Conservation (phyloP, 2,329 filamentous ascomycete species). For the Byssothecium circinans region DNA sequence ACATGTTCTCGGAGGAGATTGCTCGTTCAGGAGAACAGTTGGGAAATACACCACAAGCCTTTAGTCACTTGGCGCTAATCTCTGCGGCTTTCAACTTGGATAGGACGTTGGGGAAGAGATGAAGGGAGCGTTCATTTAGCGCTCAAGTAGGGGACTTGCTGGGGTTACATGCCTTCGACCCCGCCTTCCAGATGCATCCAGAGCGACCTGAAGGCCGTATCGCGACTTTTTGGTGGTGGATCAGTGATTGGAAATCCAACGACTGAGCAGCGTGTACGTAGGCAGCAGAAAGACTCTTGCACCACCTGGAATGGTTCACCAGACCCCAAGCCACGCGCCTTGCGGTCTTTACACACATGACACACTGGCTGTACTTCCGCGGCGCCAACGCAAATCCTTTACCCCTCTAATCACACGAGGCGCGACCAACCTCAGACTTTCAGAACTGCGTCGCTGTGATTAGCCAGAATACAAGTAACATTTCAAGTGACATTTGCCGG, state of each 20-base stretch:
- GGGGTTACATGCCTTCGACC: neutral
- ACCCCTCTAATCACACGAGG: constrained; percentile 8
- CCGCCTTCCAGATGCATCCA: neutral
- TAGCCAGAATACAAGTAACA: constrained; percentile 22
- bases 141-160: neutral
- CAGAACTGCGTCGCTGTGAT: constrained; percentile 16
- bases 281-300: too few relatives aligned
- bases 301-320: neutral
- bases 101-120: constrained; percentile 37
- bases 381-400: constrained; percentile 1
- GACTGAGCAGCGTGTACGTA: too few relatives aligned
- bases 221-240: neutral
- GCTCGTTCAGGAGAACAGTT: constrained; percentile 73
- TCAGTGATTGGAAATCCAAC: too few relatives aligned
- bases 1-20: constrained; percentile 81
- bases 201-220: neutral
- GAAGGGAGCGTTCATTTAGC: constrained; percentile 2
- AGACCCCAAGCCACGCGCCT: neutral
- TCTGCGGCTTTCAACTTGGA: constrained; percentile 78
- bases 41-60: constrained; percentile 78
- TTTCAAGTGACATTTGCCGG: constrained; percentile 2
- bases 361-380: neutral
- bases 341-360: neutral
- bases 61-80: constrained; percentile 74
- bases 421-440: constrained; percentile 7